Evolutionary conservation across 1,284 basidiomycete genomes (phyloP).

Genomic region (Malassezia slooffiae): DNA sequence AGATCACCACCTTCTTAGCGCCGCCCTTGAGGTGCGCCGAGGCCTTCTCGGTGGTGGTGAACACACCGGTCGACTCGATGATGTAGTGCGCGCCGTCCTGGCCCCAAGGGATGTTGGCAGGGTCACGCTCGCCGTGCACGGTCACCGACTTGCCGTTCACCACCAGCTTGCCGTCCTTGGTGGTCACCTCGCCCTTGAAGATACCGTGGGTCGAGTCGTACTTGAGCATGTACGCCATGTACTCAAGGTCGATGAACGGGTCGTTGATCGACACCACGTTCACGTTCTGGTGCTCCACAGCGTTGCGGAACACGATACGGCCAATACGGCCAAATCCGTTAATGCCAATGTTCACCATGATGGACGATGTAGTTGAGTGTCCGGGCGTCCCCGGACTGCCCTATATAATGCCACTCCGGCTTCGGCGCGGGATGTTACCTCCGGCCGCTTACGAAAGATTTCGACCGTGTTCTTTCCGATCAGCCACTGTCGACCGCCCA

Average conservation of each 20-base stretch:
- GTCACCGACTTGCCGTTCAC: constrained; percentile 70
- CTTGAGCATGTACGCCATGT: constrained; percentile 82
- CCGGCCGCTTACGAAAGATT: no score
- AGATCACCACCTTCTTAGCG: constrained; percentile 99
- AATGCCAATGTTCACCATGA: constrained; percentile 4
- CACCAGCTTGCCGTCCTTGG: constrained; percentile 78
- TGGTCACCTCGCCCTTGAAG: constrained; percentile 75
- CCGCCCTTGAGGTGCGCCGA: constrained; percentile 91
- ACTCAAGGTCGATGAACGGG: constrained; percentile 83
- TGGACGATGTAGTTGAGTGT: no score
- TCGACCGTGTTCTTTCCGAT: no score
- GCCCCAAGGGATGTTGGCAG: constrained; percentile 75
- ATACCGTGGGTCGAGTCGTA: constrained; percentile 95
- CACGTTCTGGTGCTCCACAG: constrained; percentile 26
- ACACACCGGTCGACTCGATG: constrained; percentile 98
- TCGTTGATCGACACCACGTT: constrained; percentile 47
- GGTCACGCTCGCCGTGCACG: constrained; percentile 75
- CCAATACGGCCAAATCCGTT: constrained; percentile 45
- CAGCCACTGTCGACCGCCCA: no score
- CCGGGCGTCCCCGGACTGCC: no score
- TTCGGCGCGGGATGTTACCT: no score
- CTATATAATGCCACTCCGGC: no score
- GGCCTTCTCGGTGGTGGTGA: constrained; percentile 85
- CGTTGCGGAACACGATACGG: constrained; percentile 81
- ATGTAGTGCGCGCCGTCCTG: constrained; percentile 77